phyloP scores from a whole-genome alignment of 2,329 filamentous ascomycete genomes.

The Fusarium torreyae region DNA sequence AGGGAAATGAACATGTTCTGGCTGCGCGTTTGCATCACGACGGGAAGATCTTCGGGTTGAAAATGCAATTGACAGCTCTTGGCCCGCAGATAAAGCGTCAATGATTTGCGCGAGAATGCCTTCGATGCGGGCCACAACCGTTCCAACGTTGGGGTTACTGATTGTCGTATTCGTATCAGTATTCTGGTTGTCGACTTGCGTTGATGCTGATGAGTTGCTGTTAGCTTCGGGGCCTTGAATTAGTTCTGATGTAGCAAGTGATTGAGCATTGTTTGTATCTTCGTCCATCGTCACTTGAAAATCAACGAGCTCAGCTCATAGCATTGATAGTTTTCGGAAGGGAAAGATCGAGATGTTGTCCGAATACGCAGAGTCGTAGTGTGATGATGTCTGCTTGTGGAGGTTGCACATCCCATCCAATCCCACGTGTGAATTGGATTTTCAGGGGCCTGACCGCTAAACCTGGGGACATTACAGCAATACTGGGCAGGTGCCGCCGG shows the following conservation, averaged over 20 bases:
- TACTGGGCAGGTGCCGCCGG: constrained; percentile 31
- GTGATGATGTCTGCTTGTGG: constrained; percentile 4
- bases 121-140: constrained; percentile 56
- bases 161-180: constrained; percentile 47
- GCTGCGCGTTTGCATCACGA: constrained; percentile 15
- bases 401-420: constrained; percentile 22
- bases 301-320: background rate
- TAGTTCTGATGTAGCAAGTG: constrained; percentile 29
- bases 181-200: constrained; percentile 3
- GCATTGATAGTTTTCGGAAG: background rate
- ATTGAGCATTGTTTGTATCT: constrained; percentile 2
- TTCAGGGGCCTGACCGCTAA: constrained; percentile 45
- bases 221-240: constrained; percentile 10
- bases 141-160: constrained; percentile 36
- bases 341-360: constrained; percentile 1
- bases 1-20: constrained; percentile 60
- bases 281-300: constrained; percentile 13
- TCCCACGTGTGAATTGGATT: constrained; percentile 11
- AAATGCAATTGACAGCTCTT: constrained; percentile 51
- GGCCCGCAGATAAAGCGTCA: constrained; percentile 45
- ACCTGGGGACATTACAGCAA: constrained; percentile 16
- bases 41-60: constrained; percentile 39
- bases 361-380: constrained; percentile 29
- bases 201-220: constrained; percentile 5
- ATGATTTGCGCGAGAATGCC: constrained; percentile 52